These are phyloP conservation scores for Nigrospora sphaerica DNA, from an alignment of 2,329 filamentous ascomycete species.

Conservation along the genomic window DNA sequence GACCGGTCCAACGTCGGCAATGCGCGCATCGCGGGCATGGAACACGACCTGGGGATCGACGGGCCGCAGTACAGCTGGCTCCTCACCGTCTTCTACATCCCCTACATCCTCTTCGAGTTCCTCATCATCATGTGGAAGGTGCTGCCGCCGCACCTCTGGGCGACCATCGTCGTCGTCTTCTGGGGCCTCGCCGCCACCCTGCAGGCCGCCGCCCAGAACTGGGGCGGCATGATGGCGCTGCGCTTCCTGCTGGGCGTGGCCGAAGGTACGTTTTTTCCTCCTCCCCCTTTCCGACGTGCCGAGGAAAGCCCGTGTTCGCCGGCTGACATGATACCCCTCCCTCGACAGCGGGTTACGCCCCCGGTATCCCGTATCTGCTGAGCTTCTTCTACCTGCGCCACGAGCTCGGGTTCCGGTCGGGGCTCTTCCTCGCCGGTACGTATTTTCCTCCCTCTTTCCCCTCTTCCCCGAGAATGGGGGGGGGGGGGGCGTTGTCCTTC, in stretches of 20 bases:
- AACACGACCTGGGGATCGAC: neutral
- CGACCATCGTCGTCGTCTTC: neutral
- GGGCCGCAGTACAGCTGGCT: constrained; percentile 22
- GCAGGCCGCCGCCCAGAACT: constrained; percentile 21
- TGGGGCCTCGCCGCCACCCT: constrained; percentile 23
- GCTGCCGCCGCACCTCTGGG: constrained; percentile 25
- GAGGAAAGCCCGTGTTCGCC: too few species aligned
- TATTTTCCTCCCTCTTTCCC: neutral
- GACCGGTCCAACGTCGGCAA: constrained; percentile 31
- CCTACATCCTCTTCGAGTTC: constrained; percentile 35
- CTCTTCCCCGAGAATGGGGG: too few species aligned
- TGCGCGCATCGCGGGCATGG: constrained; percentile 1
- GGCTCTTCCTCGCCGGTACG: constrained; percentile 20
- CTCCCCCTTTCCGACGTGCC: too few species aligned
- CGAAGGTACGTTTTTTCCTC: constrained; percentile 10
- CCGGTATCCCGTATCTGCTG: constrained; percentile 24
- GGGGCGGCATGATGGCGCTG: constrained; percentile 21
- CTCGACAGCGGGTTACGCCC: constrained; percentile 16
- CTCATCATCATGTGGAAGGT: constrained; percentile 34
- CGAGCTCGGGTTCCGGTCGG: constrained; percentile 33
- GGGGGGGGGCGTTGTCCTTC: too few species aligned
- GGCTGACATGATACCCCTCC: neutral
- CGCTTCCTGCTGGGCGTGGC: constrained; percentile 22
- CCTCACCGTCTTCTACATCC: constrained; percentile 37
- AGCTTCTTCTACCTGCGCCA: constrained; percentile 33